Conservation (phyloP, 2,329 filamentous ascomycete species). For the Coniochaeta sp. region DNA sequence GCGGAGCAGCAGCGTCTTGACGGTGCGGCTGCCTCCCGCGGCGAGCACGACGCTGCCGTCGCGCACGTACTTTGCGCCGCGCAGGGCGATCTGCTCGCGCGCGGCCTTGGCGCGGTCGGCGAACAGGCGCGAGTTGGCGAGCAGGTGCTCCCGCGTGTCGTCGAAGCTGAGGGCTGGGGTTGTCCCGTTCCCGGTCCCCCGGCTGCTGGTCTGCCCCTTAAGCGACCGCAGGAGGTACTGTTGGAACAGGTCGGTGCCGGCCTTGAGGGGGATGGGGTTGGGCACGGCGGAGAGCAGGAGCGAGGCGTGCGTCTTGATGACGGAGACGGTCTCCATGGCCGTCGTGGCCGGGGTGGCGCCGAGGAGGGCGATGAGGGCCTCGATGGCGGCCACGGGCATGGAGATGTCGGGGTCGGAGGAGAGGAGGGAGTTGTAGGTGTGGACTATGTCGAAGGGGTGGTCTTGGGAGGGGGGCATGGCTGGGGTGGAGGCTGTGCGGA, state of each 20-base stretch:
- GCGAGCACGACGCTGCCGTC: constrained; percentile 81
- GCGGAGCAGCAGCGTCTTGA: constrained; percentile 66
- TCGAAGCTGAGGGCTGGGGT: constrained; percentile 54
- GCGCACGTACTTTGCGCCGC: constrained; percentile 70
- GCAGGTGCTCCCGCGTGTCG: constrained; percentile 71
- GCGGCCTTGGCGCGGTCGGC: constrained; percentile 80
- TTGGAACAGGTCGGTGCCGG: constrained; percentile 92
- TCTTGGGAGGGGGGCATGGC: constrained; percentile 20
- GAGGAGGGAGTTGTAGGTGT: constrained; percentile 46
- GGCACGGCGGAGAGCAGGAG: constrained; percentile 71
- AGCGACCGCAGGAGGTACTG: constrained; percentile 79
- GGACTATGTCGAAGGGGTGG: constrained; percentile 33
- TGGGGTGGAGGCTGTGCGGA: constrained; percentile 4
- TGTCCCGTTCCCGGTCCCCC: constrained; percentile 24
- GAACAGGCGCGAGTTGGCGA: constrained; percentile 81
- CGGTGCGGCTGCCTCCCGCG: constrained; percentile 80
- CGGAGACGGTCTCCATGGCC: constrained; percentile 87
- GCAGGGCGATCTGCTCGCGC: constrained; percentile 72
- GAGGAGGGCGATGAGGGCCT: constrained; percentile 71
- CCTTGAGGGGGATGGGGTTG: constrained; percentile 87
- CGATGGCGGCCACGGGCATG: constrained; percentile 72
- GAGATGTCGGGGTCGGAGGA: constrained; percentile 73
- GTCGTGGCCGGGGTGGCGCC: constrained; percentile 74
- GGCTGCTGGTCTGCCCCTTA: constrained; percentile 38
- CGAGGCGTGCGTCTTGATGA: constrained; percentile 69